Base-by-base conservation (phyloP, 306 rosid species). In the Sesbania bispinosa region DNA sequence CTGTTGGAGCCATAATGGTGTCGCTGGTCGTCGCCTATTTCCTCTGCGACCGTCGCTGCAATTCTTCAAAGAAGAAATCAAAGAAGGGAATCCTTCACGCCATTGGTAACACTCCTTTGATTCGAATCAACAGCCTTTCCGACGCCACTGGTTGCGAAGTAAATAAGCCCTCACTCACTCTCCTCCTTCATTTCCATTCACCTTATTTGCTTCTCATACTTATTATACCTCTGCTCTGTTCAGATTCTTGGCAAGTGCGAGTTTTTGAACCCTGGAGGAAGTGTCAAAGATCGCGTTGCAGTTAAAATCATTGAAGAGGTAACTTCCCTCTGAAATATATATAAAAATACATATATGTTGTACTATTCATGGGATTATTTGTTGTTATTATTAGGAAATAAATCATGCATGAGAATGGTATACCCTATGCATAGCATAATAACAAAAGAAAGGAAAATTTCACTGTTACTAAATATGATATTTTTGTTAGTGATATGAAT, bases 181-280 rank as follows among this genome's bases (percentile, higher is more conserved):
- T 67, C 48, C 33, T 18, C 10, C 8, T 35, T 14, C 35, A 0
- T 16, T 20, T 6, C 0, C n/a, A 11, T 75, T 32, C 3, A 0
- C 8, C 67, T 53, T 16, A 19, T 30, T 4, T 77, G 16, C 26
- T 76, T 24, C 3, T 32, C 20, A 13, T 10, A 2, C 14, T 58
- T 46, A 0, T 48, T 6, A 23, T 21, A 1, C 26, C 11, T 27
- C 36, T 14, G 7, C 1, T 64, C 6, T 52, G 7, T 8, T 76
- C 82, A 94, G 96, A 89, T 94, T 69, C 81, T 89, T 50, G 99
- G 90, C 9, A 94, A 94, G 87, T 89, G 97, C 76, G 99, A 91
- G 82, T 91, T 94, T 73, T 84, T 94, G 86, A 94, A 94, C 55
- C 99, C 97, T 0, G 99, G 99, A 60, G 97, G 97, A 24, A 94